A percentile compares a stretch with the other conserved stretches of the same genome.
Conservation (phyloP, 2,329 filamentous ascomycete species). For the Diaporthe capsici region DNA sequence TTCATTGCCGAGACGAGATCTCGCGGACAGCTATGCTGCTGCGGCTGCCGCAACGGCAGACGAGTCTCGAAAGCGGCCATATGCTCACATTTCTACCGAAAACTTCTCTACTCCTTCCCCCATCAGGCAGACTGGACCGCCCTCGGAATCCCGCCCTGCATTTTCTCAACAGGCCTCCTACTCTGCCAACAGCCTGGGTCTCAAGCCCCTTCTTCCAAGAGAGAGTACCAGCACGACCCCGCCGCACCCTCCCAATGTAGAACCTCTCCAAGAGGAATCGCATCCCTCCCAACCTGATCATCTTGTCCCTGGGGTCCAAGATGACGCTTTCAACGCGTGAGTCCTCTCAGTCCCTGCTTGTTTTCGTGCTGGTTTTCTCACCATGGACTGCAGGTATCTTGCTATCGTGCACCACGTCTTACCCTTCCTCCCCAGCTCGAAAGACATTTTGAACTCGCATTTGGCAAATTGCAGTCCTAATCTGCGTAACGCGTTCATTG, state of each 20-base stretch:
- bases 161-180: slow-evolving; percentile 58
- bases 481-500: slow-evolving; percentile 75
- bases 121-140: slow-evolving; percentile 61
- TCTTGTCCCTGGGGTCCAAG: slow-evolving; percentile 57
- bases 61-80: slow-evolving; percentile 61
- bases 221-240: slow-evolving; percentile 25
- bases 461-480: slow-evolving; percentile 68
- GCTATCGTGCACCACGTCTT: slow-evolving; percentile 76
- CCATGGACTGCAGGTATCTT: slow-evolving; percentile 66
- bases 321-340: slow-evolving; percentile 62
- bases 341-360: slow-evolving; percentile 41
- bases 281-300: slow-evolving; percentile 19
- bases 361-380: neutral
- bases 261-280: slow-evolving; percentile 24
- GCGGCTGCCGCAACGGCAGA: slow-evolving; percentile 61
- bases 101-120: slow-evolving; percentile 57
- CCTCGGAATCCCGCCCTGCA: slow-evolving; percentile 61
- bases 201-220: slow-evolving; percentile 59
- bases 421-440: slow-evolving; percentile 74
- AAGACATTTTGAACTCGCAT: slow-evolving; percentile 67
- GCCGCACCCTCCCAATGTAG: slow-evolving; percentile 21
- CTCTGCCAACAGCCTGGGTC: slow-evolving; percentile 59
- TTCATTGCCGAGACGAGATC: slow-evolving; percentile 51
- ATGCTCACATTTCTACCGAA: slow-evolving; percentile 61
- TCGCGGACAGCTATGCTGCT: slow-evolving; percentile 62